Evolutionary conservation across 129 eudicot genomes (phyloP), one percentile per base, ranked within the genome.

Genomic region (Tanacetum coccineum): DNA sequence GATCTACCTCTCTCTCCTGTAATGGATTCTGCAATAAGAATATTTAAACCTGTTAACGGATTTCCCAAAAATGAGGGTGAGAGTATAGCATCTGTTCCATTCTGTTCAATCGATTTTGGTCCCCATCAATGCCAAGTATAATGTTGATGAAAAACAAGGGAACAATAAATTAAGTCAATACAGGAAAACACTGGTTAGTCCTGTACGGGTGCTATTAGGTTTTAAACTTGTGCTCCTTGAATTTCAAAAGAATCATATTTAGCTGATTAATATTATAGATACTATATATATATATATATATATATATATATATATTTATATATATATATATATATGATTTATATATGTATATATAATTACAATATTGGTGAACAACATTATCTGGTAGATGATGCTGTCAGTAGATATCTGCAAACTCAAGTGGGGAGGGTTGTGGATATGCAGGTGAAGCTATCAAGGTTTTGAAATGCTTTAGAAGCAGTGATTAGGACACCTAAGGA

Each of bases 81-180:
- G 74, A 71, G 68, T 28, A 63, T 68, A 46, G 64, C 74, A 39
- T 72, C 72, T 0, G 74, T 72, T 58, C 87, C 87, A 13, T 80
- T 78, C 72, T 87, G 97, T 59, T 78, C 91, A 0, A 68, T 83
- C 77, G 88, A 57, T 72, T 91, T 71, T 91, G 78, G 95, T 85
- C 48, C 76, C 94, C n/a, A 40, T 87, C 88, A 18, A 60, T 79
- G 57, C 98, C 87, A 76, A 96, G 87, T 6, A 74, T 81, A 11
- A 83, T 74, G 56, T 70, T 91, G 62, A 91, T 91, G 98, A 96
- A 19, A 91, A 81, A 58, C 96, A 91, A 70, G 96, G 98, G 20
- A 79, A n/a, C 96, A 19, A 42, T 77, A 59, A 92, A n/a, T 88
- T 18, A 91, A 85, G 74, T 68, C 91, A 53, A 83, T 91, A 62